A percentile compares a stretch with the other conserved stretches of the same genome.
Evolutionary conservation across 805 yeast genomes (phyloP).

Genomic region (Starmerella khaoyaiensis): DNA sequence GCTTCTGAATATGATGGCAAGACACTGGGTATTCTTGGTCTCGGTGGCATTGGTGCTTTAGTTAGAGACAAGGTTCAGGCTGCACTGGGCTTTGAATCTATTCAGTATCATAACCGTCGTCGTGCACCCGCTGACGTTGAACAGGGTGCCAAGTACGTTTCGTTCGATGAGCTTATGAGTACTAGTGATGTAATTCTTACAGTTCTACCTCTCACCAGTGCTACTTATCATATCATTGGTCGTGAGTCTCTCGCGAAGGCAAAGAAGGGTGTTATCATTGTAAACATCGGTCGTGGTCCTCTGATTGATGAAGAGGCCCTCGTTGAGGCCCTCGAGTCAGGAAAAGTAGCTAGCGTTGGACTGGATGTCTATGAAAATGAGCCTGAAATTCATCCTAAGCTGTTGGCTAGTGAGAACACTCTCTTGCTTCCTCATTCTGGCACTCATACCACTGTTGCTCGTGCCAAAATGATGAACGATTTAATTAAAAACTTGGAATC

Average conservation of each 20-base stretch:
- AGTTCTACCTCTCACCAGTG: slow-evolving; percentile 41
- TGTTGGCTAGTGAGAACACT: slow-evolving; percentile 35
- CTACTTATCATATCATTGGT: slow-evolving; percentile 40
- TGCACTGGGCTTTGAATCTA: slow-evolving; percentile 36
- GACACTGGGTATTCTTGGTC: slow-evolving; percentile 45
- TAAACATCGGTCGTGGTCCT: slow-evolving; percentile 53
- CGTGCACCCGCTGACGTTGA: slow-evolving; percentile 38
- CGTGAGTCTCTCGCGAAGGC: slow-evolving; percentile 34
- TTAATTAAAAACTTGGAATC: slow-evolving; percentile 54
- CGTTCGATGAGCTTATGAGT: slow-evolving; percentile 36
- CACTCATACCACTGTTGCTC: slow-evolving; percentile 32
- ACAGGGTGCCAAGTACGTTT: slow-evolving; percentile 34
- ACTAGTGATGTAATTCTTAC: slow-evolving; percentile 39
- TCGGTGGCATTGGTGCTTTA: slow-evolving; percentile 53
- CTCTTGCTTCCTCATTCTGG: slow-evolving; percentile 47
- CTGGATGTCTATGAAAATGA: slow-evolving; percentile 50
- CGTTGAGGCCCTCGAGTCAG: slow-evolving; percentile 35
- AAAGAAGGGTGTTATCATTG: slow-evolving; percentile 42
- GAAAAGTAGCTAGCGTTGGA: slow-evolving; percentile 42
- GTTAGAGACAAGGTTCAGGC: slow-evolving; percentile 39
- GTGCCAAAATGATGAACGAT: slow-evolving; percentile 65
- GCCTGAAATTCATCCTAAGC: slow-evolving; percentile 40
- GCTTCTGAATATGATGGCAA: slow-evolving; percentile 41
- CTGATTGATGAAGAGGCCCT: slow-evolving; percentile 43
- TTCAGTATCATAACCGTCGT: slow-evolving; percentile 41